Evolutionary conservation across 768 basidiomycete species (phyloP).

Genomic region (Auriculariales sp.): DNA sequence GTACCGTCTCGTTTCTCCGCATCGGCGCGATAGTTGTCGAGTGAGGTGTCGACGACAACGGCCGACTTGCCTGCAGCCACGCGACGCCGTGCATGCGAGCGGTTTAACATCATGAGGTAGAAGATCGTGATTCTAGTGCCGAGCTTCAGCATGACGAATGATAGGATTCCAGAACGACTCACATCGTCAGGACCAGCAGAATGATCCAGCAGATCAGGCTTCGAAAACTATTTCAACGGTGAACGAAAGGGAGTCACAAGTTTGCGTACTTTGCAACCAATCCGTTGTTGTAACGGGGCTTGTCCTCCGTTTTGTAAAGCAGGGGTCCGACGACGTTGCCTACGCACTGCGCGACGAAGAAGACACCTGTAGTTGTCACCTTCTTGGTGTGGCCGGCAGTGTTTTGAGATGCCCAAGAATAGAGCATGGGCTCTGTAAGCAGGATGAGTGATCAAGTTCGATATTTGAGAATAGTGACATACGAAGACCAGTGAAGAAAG

Average conservation of each 20-base stretch:
- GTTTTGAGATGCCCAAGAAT: conserved; percentile 27
- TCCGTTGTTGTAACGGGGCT: conserved; percentile 22
- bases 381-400: conserved; percentile 30
- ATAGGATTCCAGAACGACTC: conserved; percentile 4
- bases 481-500: conserved; percentile 23
- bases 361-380: conserved; percentile 24
- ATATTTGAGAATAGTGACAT: conserved; percentile 3
- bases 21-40: conserved; percentile 16
- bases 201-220: conserved; percentile 27
- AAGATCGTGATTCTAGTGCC: conserved; percentile 19
- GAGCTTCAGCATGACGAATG: too few species aligned
- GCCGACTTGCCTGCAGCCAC: conserved; percentile 20
- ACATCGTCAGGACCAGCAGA: conserved; percentile 21
- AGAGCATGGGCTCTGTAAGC: conserved; percentile 22
- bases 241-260: too few species aligned
- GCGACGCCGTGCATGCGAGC: conserved; percentile 21
- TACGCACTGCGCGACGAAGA: conserved; percentile 31
- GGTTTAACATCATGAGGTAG: conserved; percentile 24
- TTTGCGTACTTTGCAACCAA: conserved; percentile 20
- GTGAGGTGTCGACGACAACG: conserved; percentile 23
- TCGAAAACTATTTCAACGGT: neutral
- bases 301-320: conserved; percentile 3
- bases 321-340: conserved; percentile 18
- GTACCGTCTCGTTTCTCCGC: neutral
- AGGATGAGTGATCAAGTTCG: neutral